A percentile compares a stretch with the other conserved stretches of the same genome.
Evolutionary conservation across 2,329 filamentous ascomycete genomes (phyloP).

Genomic region (Exophiala sideris): DNA sequence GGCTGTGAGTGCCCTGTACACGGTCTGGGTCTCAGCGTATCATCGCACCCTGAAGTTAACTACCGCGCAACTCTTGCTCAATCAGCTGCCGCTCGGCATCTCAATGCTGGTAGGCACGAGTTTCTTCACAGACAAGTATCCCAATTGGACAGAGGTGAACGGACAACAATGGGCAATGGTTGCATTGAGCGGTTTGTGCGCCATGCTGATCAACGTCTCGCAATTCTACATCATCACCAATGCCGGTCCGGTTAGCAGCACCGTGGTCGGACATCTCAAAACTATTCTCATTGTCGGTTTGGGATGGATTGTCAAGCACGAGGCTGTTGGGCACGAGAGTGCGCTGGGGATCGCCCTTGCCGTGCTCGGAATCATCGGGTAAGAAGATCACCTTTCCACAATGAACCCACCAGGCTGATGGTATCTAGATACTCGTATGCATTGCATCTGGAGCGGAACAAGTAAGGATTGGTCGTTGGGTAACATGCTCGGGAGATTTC

Average conservation of each 20-base stretch:
- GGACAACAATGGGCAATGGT: constrained; percentile 58
- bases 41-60: constrained; percentile 63
- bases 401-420: too few species aligned
- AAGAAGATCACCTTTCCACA: too few species aligned
- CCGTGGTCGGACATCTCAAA: constrained; percentile 64
- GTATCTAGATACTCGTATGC: too few species aligned
- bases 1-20: constrained; percentile 64
- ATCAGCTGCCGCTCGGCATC: constrained; percentile 63
- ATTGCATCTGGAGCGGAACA: too few species aligned
- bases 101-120: constrained; percentile 64
- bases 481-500: too few species aligned
- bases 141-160: constrained; percentile 53
- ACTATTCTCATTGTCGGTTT: constrained; percentile 64
- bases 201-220: constrained; percentile 60
- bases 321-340: constrained; percentile 3
- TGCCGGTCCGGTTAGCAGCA: constrained; percentile 60
- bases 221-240: constrained; percentile 29
- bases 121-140: constrained; percentile 63
- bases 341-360: constrained; percentile 6
- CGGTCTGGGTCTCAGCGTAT: constrained; percentile 65
- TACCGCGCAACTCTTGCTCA: constrained; percentile 67
- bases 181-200: constrained; percentile 59
- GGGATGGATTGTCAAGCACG: constrained; percentile 47
- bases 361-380: constrained; percentile 1
- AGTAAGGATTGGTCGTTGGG: too few species aligned